Conservation (phyloP, 2,329 filamentous ascomycete species). For the Venturia oleaginea region DNA sequence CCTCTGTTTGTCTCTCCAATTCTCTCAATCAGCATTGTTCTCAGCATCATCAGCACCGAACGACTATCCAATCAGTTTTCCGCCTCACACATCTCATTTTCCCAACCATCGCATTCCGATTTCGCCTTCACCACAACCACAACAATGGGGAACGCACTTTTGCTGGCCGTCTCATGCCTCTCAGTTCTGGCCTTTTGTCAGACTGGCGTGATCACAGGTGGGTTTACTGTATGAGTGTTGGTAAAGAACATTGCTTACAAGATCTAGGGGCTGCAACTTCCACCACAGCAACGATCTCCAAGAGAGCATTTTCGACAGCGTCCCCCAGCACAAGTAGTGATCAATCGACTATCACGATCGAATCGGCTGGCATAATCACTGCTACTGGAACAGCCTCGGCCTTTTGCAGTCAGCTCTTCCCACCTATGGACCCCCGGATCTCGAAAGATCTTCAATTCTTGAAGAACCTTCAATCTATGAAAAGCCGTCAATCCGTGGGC, state of each 20-base stretch:
- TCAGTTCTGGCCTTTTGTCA: conserved; percentile 9
- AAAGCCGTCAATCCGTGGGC: no score
- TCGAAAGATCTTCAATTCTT: no score
- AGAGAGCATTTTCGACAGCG: neutral
- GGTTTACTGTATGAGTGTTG: neutral
- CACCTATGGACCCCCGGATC: no score
- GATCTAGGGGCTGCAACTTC: neutral
- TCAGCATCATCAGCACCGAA: neutral
- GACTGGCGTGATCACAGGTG: conserved; percentile 34
- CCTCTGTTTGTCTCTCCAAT: neutral
- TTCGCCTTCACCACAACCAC: neutral
- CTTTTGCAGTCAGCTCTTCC: neutral
- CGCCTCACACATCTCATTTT: neutral
- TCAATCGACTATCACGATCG: no score
- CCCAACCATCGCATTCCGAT: neutral
- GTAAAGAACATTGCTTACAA: neutral
- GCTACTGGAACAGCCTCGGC: neutral
- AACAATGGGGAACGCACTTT: neutral
- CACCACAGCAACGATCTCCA: neutral
- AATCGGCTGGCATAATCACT: neutral
- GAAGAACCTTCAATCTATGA: no score
- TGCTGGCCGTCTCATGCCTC: neutral
- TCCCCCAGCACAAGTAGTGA: neutral
- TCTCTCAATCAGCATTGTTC: neutral
- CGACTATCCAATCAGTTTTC: neutral